Conservation (phyloP, 1,139 yeast genomes). For the Zygosaccharomyces pseudobailii region DNA sequence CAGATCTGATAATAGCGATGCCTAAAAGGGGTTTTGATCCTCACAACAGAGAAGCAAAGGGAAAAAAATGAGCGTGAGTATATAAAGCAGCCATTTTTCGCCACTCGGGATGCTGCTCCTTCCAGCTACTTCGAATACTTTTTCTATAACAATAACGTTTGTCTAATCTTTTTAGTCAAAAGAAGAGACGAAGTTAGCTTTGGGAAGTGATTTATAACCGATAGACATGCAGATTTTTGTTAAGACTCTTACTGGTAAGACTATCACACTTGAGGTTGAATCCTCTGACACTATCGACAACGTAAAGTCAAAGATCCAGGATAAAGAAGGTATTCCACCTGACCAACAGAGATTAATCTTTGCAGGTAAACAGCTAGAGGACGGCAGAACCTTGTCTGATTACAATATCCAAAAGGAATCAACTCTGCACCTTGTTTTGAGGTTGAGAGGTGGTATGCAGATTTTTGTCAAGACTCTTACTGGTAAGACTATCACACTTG, state of each 20-base stretch:
- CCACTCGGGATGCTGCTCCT: constrained; percentile 2
- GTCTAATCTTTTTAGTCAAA: neutral
- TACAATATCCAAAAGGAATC: constrained; percentile 78
- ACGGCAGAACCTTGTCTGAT: constrained; percentile 76
- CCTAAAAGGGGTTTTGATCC: constrained; percentile 2
- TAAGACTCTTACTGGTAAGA: constrained; percentile 76
- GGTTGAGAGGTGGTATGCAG: constrained; percentile 63
- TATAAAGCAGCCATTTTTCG: constrained; percentile 6
- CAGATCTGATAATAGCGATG: neutral
- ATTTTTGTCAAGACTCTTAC: constrained; percentile 56
- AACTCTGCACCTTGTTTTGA: constrained; percentile 64
- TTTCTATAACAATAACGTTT: neutral
- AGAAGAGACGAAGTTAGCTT: neutral
- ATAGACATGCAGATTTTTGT: constrained; percentile 64
- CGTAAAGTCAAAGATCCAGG: constrained; percentile 79
- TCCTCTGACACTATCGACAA: constrained; percentile 83
- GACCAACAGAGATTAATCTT: constrained; percentile 82
- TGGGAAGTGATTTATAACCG: constrained; percentile 39
- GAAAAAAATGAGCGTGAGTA: constrained; percentile 10
- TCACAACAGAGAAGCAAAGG: constrained; percentile 7
- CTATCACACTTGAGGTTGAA: constrained; percentile 74
- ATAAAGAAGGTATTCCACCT: constrained; percentile 84
- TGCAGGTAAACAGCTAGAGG: constrained; percentile 85
- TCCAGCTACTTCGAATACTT: neutral
- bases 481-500: constrained; percentile 65